Base-by-base conservation (phyloP, 2,329 filamentous ascomycete genomes). In the Sporothrix pallida region DNA sequence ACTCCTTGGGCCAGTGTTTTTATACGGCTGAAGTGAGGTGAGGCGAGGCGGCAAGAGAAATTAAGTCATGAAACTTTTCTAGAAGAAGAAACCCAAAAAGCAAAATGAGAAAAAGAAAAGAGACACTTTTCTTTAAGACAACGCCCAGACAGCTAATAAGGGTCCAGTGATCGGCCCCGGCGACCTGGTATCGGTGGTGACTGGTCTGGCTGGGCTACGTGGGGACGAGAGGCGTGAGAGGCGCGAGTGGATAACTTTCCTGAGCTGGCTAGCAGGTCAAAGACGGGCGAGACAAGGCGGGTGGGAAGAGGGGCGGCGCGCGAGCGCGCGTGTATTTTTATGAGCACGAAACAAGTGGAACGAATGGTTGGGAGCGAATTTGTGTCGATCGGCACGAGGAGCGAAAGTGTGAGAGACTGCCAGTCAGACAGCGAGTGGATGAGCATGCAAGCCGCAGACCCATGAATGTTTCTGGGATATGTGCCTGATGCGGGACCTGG, bases 21-120 rank as follows among this genome's bases (percentile, higher is more conserved):
- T 67, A 60, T 58, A 26, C 48, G 37, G 69, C 69, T 60, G 31
- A 37, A 37, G 31, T 37, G 31, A 37, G 31, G 31, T 20, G 52
- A 71, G 52, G 26, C 37, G 42, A 58, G 68, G 69, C 54, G 69
- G 69, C 52, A 71, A 71, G 69, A 60, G 69, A 75, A 78, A 78
- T 75, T 78, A 80, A 68, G 46, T n/a, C 20, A 37, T 31, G 65
- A 54, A 52, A 20, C 46, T 44, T 37, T 37, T 37, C 31, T 44
- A 6, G 26, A 74, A 56, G 20, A 56, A 72, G 37, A 37, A 37
- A 37, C 31, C 31, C 31, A 5, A 42, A 54, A 50, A 26, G 15
- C 60, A 56, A 63, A 70, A 26, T 42, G 2, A 70, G 20, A 71
- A 60, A 70, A 48, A 58, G 20, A 54, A 13, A 54, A 60, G 12